Evolutionary conservation across 768 basidiomycete species (phyloP), one percentile per base, ranked within the genome.

Genomic region (Dioszegia crocea): DNA sequence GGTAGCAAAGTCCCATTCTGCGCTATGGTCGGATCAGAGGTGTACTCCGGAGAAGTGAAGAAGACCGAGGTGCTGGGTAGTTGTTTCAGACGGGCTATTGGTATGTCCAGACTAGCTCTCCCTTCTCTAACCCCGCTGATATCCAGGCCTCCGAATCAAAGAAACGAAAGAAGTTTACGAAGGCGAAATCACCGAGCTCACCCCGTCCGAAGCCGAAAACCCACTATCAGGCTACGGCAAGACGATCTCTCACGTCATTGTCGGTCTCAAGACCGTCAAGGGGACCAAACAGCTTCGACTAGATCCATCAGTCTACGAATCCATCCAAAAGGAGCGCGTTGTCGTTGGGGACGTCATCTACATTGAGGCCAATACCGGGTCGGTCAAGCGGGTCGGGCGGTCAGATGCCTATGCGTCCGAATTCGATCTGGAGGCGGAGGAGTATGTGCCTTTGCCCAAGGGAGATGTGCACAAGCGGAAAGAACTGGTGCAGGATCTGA

Each of bases 91-190:
- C 81, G 96, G 66, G 93, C 96, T 12, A 99, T 99, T 61, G 94
- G 93, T 91, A 72, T n/a, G n/a, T n/a, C n/a, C n/a, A 73, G 88
- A 81, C 49, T 12, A 31, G 21, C 23, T 16, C 24, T 36, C 12
- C 21, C n/a, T 5, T 8, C 21, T 40, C 27, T 9, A 40, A 19
- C 11, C 6, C 14, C 33, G 19, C 39, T 49, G 30, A 45, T 24
- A 6, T 31, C 16, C 73, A 93, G 93, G 94, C 46, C 83, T 98
- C 36, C 85, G 94, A 75, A 96, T 98, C 81, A 98, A 98, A 78
- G 96, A 98, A 78, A 97, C 93, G 5, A 98, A 99, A 76, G 91
- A 96, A 72, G 92, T 98, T 6, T 98, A 93, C 77, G 94, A 98
- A 77, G 94, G 96, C 60, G 94, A 99, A 79, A 89, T 99, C 17